phyloP scores from a whole-genome alignment of 2,329 filamentous ascomycete species.

The Atkinsonella hypoxylon region DNA sequence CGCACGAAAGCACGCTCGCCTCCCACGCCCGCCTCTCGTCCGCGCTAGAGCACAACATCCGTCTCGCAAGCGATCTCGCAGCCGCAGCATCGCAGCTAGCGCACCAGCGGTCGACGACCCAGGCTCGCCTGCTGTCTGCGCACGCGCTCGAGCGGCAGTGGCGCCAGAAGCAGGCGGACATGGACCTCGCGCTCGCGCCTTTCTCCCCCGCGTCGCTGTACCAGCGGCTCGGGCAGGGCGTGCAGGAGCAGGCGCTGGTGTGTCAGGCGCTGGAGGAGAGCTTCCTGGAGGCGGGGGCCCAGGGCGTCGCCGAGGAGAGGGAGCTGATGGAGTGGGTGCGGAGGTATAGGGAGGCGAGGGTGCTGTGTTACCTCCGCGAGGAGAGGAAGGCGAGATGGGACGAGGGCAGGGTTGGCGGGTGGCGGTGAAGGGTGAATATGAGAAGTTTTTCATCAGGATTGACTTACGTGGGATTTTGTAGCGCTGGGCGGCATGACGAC shows the following conservation, averaged over 20 bases:
- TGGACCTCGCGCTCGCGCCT: slow-evolving; percentile 71
- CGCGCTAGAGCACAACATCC: slow-evolving; percentile 59
- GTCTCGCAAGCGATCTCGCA: slow-evolving; percentile 51
- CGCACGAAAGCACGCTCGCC: slow-evolving; percentile 58
- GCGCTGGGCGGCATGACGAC: too few species aligned
- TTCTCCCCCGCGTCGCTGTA: slow-evolving; percentile 85
- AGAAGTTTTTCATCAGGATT: too few species aligned
- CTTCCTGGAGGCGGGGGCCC: slow-evolving; percentile 54
- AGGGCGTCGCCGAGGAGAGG: slow-evolving; percentile 52
- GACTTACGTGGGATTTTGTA: too few species aligned
- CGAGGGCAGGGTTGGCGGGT: slow-evolving; percentile 86
- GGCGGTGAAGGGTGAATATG: too few species aligned
- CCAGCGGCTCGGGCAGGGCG: slow-evolving; percentile 61
- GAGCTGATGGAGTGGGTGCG: slow-evolving; percentile 80
- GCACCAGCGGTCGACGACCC: slow-evolving; percentile 56
- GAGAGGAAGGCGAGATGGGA: slow-evolving; percentile 93
- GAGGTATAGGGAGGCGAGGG: slow-evolving; percentile 68
- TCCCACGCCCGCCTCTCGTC: slow-evolving; percentile 53
- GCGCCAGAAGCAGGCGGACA: slow-evolving; percentile 76
- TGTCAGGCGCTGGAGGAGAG: slow-evolving; percentile 83
- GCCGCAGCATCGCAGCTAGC: slow-evolving; percentile 45
- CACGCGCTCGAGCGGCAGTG: slow-evolving; percentile 88
- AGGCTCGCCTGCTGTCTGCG: slow-evolving; percentile 70
- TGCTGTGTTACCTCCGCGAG: slow-evolving; percentile 64
- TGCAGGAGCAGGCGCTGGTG: slow-evolving; percentile 71